These are phyloP conservation scores for Hirschioporus abietinus DNA, from an alignment of 768 basidiomycete species.

Conservation along the genomic window DNA sequence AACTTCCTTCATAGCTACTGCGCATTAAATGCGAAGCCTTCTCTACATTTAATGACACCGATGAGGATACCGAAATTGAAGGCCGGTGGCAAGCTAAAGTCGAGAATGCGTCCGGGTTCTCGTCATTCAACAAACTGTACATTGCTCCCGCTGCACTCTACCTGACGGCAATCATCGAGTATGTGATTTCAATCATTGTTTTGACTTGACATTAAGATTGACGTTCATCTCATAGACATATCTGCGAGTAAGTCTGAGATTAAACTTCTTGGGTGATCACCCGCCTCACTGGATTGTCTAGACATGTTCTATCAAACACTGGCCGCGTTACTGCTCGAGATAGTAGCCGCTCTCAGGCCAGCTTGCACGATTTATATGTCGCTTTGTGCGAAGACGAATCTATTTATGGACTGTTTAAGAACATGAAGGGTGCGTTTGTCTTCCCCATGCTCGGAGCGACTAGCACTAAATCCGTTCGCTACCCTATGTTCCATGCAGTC, in stretches of 20 bases:
- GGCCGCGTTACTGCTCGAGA: conserved; percentile 82
- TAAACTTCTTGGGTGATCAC: conserved; percentile 6
- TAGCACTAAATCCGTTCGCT: neutral
- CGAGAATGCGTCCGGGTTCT: conserved; percentile 37
- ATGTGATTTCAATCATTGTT: conserved; percentile 32
- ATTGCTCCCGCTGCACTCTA: conserved; percentile 83
- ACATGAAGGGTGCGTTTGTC: conserved; percentile 66
- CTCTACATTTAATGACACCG: conserved; percentile 75
- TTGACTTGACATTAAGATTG: conserved; percentile 16
- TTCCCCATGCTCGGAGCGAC: conserved; percentile 2
- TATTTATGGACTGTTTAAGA: conserved; percentile 79
- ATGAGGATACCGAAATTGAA: conserved; percentile 69
- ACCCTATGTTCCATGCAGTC: conserved; percentile 36
- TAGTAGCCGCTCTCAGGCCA: conserved; percentile 72
- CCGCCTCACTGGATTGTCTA: conserved; percentile 24
- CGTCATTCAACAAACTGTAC: conserved; percentile 47
- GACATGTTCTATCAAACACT: conserved; percentile 81
- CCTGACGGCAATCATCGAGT: conserved; percentile 92
- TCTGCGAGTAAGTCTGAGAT: conserved; percentile 71
- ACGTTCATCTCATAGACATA: conserved; percentile 47
- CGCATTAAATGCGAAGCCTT: conserved; percentile 86
- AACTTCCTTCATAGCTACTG: conserved; percentile 46
- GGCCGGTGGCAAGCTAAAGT: conserved; percentile 54
- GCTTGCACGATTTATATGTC: conserved; percentile 75
- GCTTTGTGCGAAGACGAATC: conserved; percentile 89